phyloP scores from a whole-genome alignment of 2,329 filamentous ascomycete species.

The Acrodontium crateriforme region DNA sequence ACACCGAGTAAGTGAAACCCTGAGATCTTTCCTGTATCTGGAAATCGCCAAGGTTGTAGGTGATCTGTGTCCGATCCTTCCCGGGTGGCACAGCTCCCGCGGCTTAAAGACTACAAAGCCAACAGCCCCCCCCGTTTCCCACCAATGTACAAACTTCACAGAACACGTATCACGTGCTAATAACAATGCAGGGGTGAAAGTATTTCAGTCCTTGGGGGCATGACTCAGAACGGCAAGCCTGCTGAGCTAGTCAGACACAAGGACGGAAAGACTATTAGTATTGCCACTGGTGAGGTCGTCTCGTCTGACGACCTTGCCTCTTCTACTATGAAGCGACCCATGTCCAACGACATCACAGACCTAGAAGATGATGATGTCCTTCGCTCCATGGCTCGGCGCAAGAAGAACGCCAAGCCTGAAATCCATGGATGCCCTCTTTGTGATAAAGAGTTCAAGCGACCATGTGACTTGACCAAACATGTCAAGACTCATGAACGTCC shows the following conservation, averaged over 20 bases:
- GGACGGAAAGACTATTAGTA: constrained; percentile 64
- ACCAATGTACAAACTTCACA: too few relatives aligned
- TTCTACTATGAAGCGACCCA: constrained; percentile 37
- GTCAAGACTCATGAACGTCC: constrained; percentile 95
- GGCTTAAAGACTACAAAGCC: too few relatives aligned
- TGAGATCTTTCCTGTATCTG: constrained; percentile 3
- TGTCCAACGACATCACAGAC: constrained; percentile 36
- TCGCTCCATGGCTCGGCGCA: constrained; percentile 88
- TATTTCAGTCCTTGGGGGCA: constrained; percentile 67
- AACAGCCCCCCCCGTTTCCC: too few relatives aligned
- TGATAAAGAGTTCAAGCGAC: constrained; percentile 85
- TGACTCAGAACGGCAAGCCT: constrained; percentile 67
- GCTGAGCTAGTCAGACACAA: constrained; percentile 74
- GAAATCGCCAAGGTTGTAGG: too few relatives aligned
- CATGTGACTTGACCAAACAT: constrained; percentile 96
- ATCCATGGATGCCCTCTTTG: constrained; percentile 53
- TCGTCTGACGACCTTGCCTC: constrained; percentile 49
- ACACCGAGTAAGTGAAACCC: constrained; percentile 28
- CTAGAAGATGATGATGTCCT: constrained; percentile 71
- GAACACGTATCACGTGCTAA: constrained; percentile 9
- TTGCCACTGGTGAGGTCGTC: constrained; percentile 35
- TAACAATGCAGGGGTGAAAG: constrained; percentile 45
- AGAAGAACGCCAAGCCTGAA: constrained; percentile 60
- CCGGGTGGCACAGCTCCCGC: too few relatives aligned
- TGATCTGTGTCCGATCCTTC: too few relatives aligned